A percentile compares a stretch with the other conserved stretches of the same genome.
Conservation (phyloP, 2,329 filamentous ascomycete genomes). For the Fusarium cicatricum region DNA sequence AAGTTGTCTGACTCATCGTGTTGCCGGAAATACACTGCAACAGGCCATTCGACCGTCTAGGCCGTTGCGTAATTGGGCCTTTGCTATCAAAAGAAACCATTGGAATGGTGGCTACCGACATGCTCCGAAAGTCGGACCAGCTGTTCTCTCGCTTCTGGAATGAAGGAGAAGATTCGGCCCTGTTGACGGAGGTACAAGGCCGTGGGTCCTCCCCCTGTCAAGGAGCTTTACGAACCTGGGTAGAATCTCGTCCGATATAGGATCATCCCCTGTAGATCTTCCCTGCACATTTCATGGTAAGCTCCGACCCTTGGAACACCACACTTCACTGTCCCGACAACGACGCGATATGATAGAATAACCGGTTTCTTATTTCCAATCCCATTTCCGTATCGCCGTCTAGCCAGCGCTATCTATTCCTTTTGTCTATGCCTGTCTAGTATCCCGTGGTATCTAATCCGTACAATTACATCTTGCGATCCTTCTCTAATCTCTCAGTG, state of each 20-base stretch:
- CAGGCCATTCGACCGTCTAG: no score
- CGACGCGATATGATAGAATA: no score
- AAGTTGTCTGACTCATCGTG: no score
- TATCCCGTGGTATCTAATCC: not conserved
- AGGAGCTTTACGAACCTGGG: not conserved
- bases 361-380: no score
- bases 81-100: no score
- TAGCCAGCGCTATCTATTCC: not conserved
- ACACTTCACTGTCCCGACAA: no score
- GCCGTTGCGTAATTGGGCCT: no score
- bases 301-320: no score
- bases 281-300: no score
- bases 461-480: not conserved
- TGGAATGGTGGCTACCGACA: no score
- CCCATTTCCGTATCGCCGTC: not conserved
- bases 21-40: no score
- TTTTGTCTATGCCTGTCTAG: constrained; percentile 14
- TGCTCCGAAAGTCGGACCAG: not conserved
- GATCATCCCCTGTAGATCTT: not conserved
- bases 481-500: constrained; percentile 41
- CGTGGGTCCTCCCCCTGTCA: not conserved
- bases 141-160: not conserved
- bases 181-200: constrained; percentile 6
- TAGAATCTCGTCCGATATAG: constrained; percentile 6
- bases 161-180: not conserved